Conservation (phyloP, 2,329 filamentous ascomycete genomes). For the Fusarium xyrophilum region DNA sequence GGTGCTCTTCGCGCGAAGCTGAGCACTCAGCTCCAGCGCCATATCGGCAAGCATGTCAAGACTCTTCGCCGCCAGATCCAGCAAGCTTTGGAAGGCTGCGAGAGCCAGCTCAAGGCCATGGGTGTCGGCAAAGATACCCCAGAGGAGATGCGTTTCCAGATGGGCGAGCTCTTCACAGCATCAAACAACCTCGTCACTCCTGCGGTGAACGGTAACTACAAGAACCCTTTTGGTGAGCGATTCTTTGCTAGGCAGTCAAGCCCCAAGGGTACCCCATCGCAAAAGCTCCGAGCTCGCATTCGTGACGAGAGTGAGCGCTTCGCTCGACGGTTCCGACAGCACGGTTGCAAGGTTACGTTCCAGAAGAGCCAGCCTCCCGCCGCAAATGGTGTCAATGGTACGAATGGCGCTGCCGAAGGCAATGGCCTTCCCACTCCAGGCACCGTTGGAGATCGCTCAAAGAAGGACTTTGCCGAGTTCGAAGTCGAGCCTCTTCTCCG, state of each 20-base stretch:
- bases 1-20: constrained; percentile 56
- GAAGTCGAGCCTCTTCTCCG: constrained; percentile 58
- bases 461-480: constrained; percentile 56
- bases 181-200: constrained; percentile 62
- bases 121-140: constrained; percentile 59
- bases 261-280: constrained; percentile 58
- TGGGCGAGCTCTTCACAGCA: constrained; percentile 59
- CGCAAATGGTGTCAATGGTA: constrained; percentile 25
- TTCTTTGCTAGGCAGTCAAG: constrained; percentile 60
- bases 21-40: constrained; percentile 57
- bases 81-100: constrained; percentile 56
- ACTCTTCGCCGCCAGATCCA: constrained; percentile 59
- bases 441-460: constrained; percentile 48
- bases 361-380: constrained; percentile 34
- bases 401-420: constrained; percentile 8
- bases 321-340: constrained; percentile 55
- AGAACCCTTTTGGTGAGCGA: constrained; percentile 59
- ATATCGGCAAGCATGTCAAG: constrained; percentile 61
- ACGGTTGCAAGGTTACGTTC: constrained; percentile 59
- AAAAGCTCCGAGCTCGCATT: constrained; percentile 59
- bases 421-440: constrained; percentile 43
- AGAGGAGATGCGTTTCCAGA: constrained; percentile 61
- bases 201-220: constrained; percentile 62
- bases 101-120: constrained; percentile 57
- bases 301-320: constrained; percentile 61